Base-by-base conservation (phyloP, 768 basidiomycete genomes). In the Dioszegia aurantiaca region DNA sequence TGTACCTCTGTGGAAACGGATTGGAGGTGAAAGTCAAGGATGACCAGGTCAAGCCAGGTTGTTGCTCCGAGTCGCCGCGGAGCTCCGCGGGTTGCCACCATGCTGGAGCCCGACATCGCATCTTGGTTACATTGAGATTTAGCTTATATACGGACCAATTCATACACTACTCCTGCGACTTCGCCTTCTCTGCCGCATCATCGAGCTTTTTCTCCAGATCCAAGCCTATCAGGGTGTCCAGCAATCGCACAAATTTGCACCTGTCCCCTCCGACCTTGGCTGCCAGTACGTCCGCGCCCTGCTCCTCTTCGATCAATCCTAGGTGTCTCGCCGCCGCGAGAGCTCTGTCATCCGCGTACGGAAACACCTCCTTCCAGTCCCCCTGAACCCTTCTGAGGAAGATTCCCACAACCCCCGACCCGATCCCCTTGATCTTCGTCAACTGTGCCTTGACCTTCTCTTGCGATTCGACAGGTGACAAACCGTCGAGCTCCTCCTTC, bases 331-430 rank as follows among this genome's bases (percentile, higher is more conserved):
- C 72, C 12, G 64, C 67, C 21, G 36, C 36, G 4, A 70, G 30
- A 45, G 62, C 54, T 48, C 60, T 60, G 3, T 70, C 63, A 58
- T 73, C 72, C 4, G 61, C 63, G 53, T 59, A 73, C 0, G 72
- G 72, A 52, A 58, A 73, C 1, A 73, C 65, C 49, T 73, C 72
- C 12, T 62, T 39, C 72, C 72, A 73, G 27, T 73, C 61, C 1
- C 30, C 56, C 36, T 73, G 72, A 17, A 68, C 63, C 27, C 69
- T 42, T 12, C 72, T 53, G 4, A 74, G 33, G 42, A 74, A 71
- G 42, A 71, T 65, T 21, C 58, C 52, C 3, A 64, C 67, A 10
- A 66, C 68, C 8, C 66, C 64, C 2, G 65, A 62, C 42, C 72
- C 72, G 41, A 67, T 66, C 27, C 64, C 69, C 40, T 68, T 71